These are phyloP conservation scores for Penicillium hesseltinei DNA, from an alignment of 2,329 filamentous ascomycete species.

Conservation along the genomic window DNA sequence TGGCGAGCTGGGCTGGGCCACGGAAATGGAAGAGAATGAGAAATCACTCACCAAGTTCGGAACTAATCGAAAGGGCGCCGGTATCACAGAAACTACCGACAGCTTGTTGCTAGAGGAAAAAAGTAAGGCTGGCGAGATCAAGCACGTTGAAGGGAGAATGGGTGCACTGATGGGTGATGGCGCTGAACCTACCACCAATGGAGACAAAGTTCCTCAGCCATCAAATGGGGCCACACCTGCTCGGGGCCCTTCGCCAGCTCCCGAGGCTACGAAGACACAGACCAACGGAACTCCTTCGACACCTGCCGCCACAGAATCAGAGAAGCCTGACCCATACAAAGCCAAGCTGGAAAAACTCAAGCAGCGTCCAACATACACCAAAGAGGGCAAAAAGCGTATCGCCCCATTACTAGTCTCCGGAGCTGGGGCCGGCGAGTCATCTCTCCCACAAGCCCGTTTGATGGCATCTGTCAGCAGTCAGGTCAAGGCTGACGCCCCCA, in stretches of 20 bases:
- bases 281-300: slow-evolving; percentile 37
- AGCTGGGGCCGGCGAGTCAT: slow-evolving; percentile 81
- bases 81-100: slow-evolving; percentile 89
- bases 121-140: slow-evolving; percentile 87
- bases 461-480: slow-evolving; percentile 71
- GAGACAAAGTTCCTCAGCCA: slow-evolving; percentile 35
- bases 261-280: slow-evolving; percentile 35
- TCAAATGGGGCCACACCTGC: slow-evolving; percentile 48
- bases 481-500: slow-evolving; percentile 68
- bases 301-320: slow-evolving; percentile 34
- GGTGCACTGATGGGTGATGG: slow-evolving; percentile 94
- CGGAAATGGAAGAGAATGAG: slow-evolving; percentile 82
- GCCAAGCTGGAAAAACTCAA: slow-evolving; percentile 70
- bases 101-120: slow-evolving; percentile 82
- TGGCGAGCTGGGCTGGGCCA: slow-evolving; percentile 86
- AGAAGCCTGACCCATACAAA: slow-evolving; percentile 54
- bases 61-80: slow-evolving; percentile 79
- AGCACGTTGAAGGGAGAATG: slow-evolving; percentile 91
- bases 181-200: slow-evolving; percentile 55
- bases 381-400: slow-evolving; percentile 95
- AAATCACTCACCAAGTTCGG: slow-evolving; percentile 92
- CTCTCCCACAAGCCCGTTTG: slow-evolving; percentile 81
- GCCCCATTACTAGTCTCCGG: slow-evolving; percentile 88
- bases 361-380: slow-evolving; percentile 88
- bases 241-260: slow-evolving; percentile 31